These are phyloP conservation scores for Arthrobotrys musiformis DNA, from an alignment of 2,329 filamentous ascomycete genomes.

Conservation along the genomic window DNA sequence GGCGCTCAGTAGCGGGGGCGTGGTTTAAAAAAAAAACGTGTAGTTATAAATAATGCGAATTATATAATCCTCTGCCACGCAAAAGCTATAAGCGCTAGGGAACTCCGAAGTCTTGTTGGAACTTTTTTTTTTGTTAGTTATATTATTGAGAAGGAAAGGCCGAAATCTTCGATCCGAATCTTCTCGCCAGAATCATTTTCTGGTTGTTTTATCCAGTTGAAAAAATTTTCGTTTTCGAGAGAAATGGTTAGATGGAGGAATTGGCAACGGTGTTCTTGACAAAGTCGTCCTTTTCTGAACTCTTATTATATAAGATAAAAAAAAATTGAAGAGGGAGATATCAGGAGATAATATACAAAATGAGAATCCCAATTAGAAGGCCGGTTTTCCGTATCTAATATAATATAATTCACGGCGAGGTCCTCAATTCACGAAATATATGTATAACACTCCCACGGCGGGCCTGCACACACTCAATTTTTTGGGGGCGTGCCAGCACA, in stretches of 20 bases:
- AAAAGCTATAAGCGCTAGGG: background rate
- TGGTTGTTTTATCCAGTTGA: background rate
- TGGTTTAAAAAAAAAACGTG: too few species aligned
- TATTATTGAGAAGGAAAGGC: conserved; percentile 37
- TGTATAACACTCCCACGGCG: conserved; percentile 22
- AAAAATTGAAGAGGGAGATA: background rate
- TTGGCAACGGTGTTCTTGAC: background rate
- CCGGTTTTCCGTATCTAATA: conserved; percentile 3
- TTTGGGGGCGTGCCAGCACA: conserved; percentile 33
- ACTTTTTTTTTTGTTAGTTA: background rate
- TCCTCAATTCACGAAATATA: conserved; percentile 35
- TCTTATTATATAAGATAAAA: background rate
- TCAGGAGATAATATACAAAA: conserved; percentile 7
- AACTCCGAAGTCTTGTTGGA: background rate
- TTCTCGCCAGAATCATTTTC: conserved; percentile 39
- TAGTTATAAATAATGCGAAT: background rate
- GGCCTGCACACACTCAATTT: too few species aligned
- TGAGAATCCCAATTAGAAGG: background rate
- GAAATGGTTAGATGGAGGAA: background rate
- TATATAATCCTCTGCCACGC: background rate
- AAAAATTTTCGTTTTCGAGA: background rate
- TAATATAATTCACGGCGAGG: conserved; percentile 32
- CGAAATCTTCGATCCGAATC: conserved; percentile 22
- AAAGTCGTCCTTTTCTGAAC: background rate
- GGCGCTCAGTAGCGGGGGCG: too few species aligned